Percentiles rank a stretch among this genome's conserved stretches.
Conservation (phyloP, 2,329 filamentous ascomycete genomes). For the Tolypocladium cylindrosporum region DNA sequence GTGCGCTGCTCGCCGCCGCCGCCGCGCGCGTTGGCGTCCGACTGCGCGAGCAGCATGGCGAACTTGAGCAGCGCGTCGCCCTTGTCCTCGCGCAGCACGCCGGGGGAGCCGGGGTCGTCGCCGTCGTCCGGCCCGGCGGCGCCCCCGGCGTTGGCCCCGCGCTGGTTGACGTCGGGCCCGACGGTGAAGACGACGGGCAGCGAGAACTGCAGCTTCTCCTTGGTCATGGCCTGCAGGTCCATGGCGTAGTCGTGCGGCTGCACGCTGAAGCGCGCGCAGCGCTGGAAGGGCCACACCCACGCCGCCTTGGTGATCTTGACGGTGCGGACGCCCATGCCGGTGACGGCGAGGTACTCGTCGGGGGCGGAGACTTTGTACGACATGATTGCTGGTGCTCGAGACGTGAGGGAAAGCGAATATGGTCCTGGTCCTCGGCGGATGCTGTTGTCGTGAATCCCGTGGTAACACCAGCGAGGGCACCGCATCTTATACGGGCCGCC, state of each 20-base stretch:
- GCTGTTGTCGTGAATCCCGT: too few species aligned
- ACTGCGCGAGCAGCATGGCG: slow-evolving; percentile 67
- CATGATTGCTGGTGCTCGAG: slow-evolving; percentile 25
- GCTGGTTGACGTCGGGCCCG: slow-evolving; percentile 62
- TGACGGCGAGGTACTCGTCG: slow-evolving; percentile 81
- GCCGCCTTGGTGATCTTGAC: slow-evolving; percentile 72
- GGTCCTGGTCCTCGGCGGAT: too few species aligned
- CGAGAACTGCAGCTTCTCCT: slow-evolving; percentile 75
- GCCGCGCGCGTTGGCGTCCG: slow-evolving; percentile 25
- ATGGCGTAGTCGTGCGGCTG: slow-evolving; percentile 76
- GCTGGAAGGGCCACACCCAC: slow-evolving; percentile 62
- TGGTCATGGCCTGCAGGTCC: slow-evolving; percentile 78
- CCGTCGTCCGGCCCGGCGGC: slow-evolving; percentile 3
- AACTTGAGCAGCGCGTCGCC: slow-evolving; percentile 68
- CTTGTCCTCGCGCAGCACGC: slow-evolving; percentile 33
- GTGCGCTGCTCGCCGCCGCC: slow-evolving; percentile 22
- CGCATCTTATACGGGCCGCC: too few species aligned
- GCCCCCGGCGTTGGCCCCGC: slow-evolving; percentile 31
- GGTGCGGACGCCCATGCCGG: slow-evolving; percentile 64
- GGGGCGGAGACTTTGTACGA: slow-evolving; percentile 62
- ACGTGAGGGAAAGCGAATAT: too few species aligned
- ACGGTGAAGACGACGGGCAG: slow-evolving; percentile 81
- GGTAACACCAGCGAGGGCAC: too few species aligned
- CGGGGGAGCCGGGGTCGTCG: slow-evolving; percentile 3
- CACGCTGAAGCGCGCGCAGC: slow-evolving; percentile 51